Evolutionary conservation across 1,284 basidiomycete species (phyloP), one percentile per base, ranked within the genome.

Genomic region (Apiotrichum montevideense): DNA sequence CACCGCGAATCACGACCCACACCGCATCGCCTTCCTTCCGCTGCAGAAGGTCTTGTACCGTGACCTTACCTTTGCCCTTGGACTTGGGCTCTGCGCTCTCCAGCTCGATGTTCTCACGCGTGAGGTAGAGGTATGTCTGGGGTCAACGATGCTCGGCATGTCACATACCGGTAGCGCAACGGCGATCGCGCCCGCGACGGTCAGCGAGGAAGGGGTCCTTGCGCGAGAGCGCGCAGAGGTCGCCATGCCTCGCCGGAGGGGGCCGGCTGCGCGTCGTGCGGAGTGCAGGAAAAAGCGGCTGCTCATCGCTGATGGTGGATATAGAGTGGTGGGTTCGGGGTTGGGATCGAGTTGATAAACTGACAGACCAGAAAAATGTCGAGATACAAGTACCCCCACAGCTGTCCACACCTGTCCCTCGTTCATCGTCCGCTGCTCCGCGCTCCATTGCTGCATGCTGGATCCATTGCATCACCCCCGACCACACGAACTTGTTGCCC

Each of bases 1-100:
- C 57, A 9, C 73, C 73, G 29, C 71, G 66, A 58, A 74, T 73
- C 6, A 74, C 71, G 13, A 74, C 73, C 73, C 73, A 74, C 9
- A 70, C 52, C 50, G 68, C 65, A 34, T 69, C 63, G 0, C 66
- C 63, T 4, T 67, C 61, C 39, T 67, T 64, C 39, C 63, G 62
- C 11, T 63, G 57, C 13, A 74, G 49, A 0, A 74, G 66, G 35
- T 74, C 70, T 29, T 54, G 51, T 32, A 71, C 60, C n/a, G 49
- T 52, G 9, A 72, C 50, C 32, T 13, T 35, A 15, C 51, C 46
- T 15, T 54, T 51, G 47, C 57, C 43, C 11, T 29, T 37, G 14
- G 21, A 37, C 13, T 35, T 7, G 40, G 3, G 9, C 21, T 14
- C 15, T 33, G 44, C 42, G 21, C 21, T 21, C 35, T 57, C 60